These are phyloP conservation scores for Trichophyton rubrum DNA, from an alignment of 2,329 filamentous ascomycete genomes.

Conservation along the genomic window DNA sequence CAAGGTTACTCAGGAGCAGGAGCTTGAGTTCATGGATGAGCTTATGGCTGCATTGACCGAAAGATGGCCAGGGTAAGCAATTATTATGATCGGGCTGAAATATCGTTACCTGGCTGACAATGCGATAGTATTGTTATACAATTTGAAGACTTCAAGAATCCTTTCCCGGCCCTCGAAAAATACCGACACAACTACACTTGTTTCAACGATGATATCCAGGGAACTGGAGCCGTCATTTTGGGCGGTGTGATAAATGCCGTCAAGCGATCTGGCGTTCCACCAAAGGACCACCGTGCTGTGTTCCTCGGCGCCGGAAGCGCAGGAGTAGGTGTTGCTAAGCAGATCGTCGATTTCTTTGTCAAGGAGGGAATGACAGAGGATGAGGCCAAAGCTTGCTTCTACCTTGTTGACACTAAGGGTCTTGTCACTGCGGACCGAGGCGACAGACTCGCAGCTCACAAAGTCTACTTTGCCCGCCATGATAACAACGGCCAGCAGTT, in stretches of 20 bases:
- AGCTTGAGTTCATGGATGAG: slow-evolving; percentile 90
- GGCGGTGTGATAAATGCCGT: slow-evolving; percentile 66
- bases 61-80: slow-evolving; percentile 50
- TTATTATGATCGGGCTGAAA: neutral
- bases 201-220: slow-evolving; percentile 99
- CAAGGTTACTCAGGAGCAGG: slow-evolving; percentile 64
- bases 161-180: slow-evolving; percentile 82
- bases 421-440: slow-evolving; percentile 87
- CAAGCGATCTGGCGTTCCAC: slow-evolving; percentile 70
- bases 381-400: slow-evolving; percentile 83
- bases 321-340: slow-evolving; percentile 93
- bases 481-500: slow-evolving; percentile 54
- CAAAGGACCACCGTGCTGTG: slow-evolving; percentile 84
- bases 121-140: slow-evolving; percentile 58
- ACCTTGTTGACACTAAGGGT: slow-evolving; percentile 92
- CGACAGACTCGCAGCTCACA: slow-evolving; percentile 85
- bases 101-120: slow-evolving; percentile 1
- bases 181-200: slow-evolving; percentile 83
- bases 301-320: slow-evolving; percentile 95
- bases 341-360: slow-evolving; percentile 94
- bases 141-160: slow-evolving; percentile 97
- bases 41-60: slow-evolving; percentile 87
- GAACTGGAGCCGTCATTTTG: slow-evolving; percentile 88
- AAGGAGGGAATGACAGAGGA: slow-evolving; percentile 80
- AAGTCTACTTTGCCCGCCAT: slow-evolving; percentile 53